Base-by-base conservation (phyloP, 176 grass and related monocot genomes). In the Phoenix dactylifera region DNA sequence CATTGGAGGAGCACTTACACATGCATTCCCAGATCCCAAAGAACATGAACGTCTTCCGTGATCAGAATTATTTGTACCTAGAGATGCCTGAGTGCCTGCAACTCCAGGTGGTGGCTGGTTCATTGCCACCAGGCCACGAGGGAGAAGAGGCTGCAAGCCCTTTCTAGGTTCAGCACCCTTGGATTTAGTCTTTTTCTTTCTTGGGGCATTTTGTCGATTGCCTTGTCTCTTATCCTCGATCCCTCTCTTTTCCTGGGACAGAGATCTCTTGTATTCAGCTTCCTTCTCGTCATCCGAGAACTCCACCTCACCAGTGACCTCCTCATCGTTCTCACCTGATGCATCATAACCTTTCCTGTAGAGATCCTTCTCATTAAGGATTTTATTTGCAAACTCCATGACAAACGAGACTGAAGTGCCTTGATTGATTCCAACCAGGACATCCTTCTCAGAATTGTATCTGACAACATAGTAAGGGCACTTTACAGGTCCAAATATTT, bases 201-300 rank as follows among this genome's bases (percentile, higher is more conserved):
- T 68, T 26, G 24, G 18, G 70, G 26, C 76, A 76, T 60, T 26
- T 26, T 82, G 67, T 30, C 51, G 62, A 66, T 70, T 44, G 14
- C 69, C 79, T 7, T 71, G 60, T 26, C 68, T 68, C 56, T 62
- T 86, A 76, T 86, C 70, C 82, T 64, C 72, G 50, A 49, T 50
- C 60, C 58, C 80, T 58, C 87, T 79, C 82, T 85, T 88, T 54
- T 78, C 65, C 52, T 59, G 66, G 14, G 66, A 65, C 12, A 82
- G 62, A 39, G 75, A 76, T 51, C 75, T 72, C 74, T 70, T 96
- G 77, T 85, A 90, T 58, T 90, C 75, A 19, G 80, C 80, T 71
- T 96, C 92, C 67, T 85, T 49, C 72, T 96, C 92, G 25, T 96
- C 92, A 74, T 96, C 92, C 70, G 92, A 96, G 80, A 97, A 92